Conservation (phyloP, 768 basidiomycete genomes). For the Nevesoporus exiguus region DNA sequence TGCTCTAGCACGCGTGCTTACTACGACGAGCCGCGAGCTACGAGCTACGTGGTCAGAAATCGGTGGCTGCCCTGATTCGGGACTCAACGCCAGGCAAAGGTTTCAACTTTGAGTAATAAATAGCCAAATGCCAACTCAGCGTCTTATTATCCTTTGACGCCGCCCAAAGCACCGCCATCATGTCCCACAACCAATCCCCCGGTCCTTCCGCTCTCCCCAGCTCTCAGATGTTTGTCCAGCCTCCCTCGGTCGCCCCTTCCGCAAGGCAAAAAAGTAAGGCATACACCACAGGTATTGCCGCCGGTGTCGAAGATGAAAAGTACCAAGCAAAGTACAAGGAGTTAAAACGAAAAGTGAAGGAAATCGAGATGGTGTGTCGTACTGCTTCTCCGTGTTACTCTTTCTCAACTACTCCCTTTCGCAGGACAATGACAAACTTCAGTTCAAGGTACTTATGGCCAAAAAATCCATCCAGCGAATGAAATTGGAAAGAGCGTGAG, state of each 20-base stretch:
- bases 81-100: constrained; percentile 28
- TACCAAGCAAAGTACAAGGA: constrained; percentile 89
- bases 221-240: constrained; percentile 35
- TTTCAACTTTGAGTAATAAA: constrained; percentile 28
- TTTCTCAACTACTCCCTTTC: constrained; percentile 6
- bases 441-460: constrained; percentile 74
- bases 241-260: constrained; percentile 29
- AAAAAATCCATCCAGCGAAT: constrained; percentile 83
- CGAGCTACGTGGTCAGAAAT: constrained; percentile 11
- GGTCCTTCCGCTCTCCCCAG: constrained; percentile 43
- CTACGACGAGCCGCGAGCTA: constrained; percentile 6
- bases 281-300: constrained; percentile 60
- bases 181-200: constrained; percentile 65
- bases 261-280: constrained; percentile 47
- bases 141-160: constrained; percentile 35
- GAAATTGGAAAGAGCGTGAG: constrained; percentile 86
- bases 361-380: constrained; percentile 71
- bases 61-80: constrained; percentile 13
- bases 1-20: neutral
- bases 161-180: constrained; percentile 44
- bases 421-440: constrained; percentile 87
- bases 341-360: constrained; percentile 81
- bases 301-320: constrained; percentile 80
- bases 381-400: neutral
- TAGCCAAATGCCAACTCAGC: constrained; percentile 24